A percentile compares a stretch with the other conserved stretches of the same genome.
phyloP scores from a whole-genome alignment of 1,284 basidiomycete genomes.

The Rugiboletus extremiorientalis region DNA sequence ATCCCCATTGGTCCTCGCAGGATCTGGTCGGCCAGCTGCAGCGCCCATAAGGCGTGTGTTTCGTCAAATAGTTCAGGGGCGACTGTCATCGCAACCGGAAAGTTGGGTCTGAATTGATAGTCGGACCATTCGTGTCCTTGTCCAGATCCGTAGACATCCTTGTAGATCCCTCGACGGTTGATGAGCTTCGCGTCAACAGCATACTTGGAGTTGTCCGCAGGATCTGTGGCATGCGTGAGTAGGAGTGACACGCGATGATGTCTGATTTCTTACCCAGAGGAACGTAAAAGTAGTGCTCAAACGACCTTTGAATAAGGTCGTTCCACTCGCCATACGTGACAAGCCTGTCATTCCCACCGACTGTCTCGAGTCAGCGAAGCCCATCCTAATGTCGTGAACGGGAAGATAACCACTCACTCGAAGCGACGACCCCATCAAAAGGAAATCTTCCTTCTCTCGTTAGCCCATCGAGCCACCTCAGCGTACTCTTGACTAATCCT shows the following conservation, averaged over 20 bases:
- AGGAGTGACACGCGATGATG: background rate
- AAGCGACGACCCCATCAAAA: constrained; percentile 85
- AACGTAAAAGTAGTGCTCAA: constrained; percentile 91
- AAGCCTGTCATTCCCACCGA: constrained; percentile 67
- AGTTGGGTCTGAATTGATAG: constrained; percentile 93
- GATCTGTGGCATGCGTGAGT: constrained; percentile 45
- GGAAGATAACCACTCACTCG: constrained; percentile 56
- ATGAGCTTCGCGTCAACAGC: constrained; percentile 71
- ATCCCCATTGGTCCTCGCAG: constrained; percentile 87
- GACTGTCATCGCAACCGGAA: constrained; percentile 95
- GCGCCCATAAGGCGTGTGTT: constrained; percentile 74
- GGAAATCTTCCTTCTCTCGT: constrained; percentile 74
- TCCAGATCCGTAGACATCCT: constrained; percentile 94
- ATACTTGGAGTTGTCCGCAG: constrained; percentile 72
- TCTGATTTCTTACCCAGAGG: constrained; percentile 59
- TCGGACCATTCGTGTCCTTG: constrained; percentile 90
- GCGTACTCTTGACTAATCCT: constrained; percentile 88
- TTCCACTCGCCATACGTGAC: constrained; percentile 93
- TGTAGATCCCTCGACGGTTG: constrained; percentile 95
- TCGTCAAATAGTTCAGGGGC: constrained; percentile 94
- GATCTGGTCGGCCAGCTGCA: constrained; percentile 74
- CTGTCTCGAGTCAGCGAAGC: constrained; percentile 40
- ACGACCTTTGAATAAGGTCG: constrained; percentile 80
- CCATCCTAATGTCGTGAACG: background rate
- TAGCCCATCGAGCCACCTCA: constrained; percentile 84